Percentiles rank a stretch among this genome's conserved stretches.
Conservation (phyloP, 225 moss, liverwort and hornwort species). For the Asterella californica region DNA sequence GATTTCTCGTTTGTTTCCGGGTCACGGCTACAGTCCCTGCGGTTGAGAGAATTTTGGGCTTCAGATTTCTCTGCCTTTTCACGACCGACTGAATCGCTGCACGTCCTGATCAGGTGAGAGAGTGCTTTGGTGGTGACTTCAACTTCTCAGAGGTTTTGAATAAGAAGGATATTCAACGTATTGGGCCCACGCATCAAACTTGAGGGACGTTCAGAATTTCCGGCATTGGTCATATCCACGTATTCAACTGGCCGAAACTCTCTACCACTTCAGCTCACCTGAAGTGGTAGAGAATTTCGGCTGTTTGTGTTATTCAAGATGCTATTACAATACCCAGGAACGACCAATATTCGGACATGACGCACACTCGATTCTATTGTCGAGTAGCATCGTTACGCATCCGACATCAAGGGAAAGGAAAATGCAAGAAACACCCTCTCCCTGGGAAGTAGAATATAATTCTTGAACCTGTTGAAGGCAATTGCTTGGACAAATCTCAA, state of each 20-base stretch:
- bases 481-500: no score
- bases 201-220: neutral
- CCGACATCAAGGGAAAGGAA: no score
- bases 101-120: neutral
- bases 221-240: neutral
- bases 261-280: neutral
- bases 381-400: no score
- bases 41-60: slow-evolving; percentile 22
- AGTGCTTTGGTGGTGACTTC: neutral
- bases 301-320: no score
- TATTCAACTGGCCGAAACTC: neutral
- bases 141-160: neutral
- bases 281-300: no score
- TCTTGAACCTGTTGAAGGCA: no score
- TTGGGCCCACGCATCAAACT: neutral
- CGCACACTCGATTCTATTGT: no score
- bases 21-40: slow-evolving; percentile 9
- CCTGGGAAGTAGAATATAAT: no score
- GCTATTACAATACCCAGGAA: no score
- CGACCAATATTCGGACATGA: no score
- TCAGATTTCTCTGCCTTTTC: slow-evolving; percentile 21
- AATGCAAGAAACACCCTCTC: no score
- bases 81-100: neutral
- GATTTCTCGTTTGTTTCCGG: slow-evolving; percentile 20
- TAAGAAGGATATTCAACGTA: neutral